Evolutionary conservation across 768 basidiomycete genomes (phyloP), one percentile per base, ranked within the genome.

Genomic region (Agrocybe pediades): DNA sequence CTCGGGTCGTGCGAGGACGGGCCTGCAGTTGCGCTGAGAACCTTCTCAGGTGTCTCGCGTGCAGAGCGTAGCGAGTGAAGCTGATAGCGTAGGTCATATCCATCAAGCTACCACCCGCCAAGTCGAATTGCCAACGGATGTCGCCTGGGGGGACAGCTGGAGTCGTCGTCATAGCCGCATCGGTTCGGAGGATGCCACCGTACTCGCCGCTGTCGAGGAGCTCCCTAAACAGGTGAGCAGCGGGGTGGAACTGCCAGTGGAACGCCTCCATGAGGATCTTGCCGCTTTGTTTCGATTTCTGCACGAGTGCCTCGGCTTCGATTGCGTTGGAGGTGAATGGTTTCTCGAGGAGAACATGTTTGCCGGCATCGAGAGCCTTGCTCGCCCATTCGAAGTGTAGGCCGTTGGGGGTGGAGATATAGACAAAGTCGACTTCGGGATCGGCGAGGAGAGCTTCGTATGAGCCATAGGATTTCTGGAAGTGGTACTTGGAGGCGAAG

Each of bases 301-400:
- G 76, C 1, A 54, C 40, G 27, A 54, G 46, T 13, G 41, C 40
- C 17, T 43, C 41, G 9, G 53, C 46, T 42, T 54, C 53, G 20
- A 30, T 30, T 5, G 46, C 41, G 27, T 48, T 49, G 11, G 46
- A 48, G 17, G 53, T 69, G 16, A 78, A 73, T 0, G 86, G 87
- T 61, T 85, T 87, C 60, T 88, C 87, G 1, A 86, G 67, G 0
- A 88, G 69, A 23, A 88, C 86, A 57, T 86, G 85, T 61, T 89
- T 87, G 6, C 86, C 83, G 0, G 83, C 79, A 16, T 71, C 70
- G 39, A 88, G 76, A 3, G 84, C 82, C 58, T 84, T 87, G 74
- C 82, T 81, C 0, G 85, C 82, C 86, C 85, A 88, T 62, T 87
- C 85, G 53, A 76, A 85, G 57, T 88, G 86, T 25, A 86, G 68